These are phyloP conservation scores for Colletotrichum aenigma DNA, from an alignment of 2,329 filamentous ascomycete genomes.

Conservation along the genomic window DNA sequence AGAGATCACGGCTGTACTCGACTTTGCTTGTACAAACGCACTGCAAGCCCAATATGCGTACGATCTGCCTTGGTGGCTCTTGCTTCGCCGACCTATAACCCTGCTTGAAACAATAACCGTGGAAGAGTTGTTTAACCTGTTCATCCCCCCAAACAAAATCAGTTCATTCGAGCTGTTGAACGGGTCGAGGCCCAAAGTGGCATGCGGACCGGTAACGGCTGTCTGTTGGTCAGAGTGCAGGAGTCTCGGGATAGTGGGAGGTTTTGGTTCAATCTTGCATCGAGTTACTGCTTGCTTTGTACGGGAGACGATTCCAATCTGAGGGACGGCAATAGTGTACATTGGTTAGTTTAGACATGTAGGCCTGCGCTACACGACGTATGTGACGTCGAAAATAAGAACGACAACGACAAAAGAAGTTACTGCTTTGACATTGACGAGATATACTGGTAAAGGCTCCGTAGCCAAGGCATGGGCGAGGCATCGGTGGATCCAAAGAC, in stretches of 20 bases:
- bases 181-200: constrained; percentile 24
- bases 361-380: too few species aligned
- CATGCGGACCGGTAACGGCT: background rate
- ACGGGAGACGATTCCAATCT: too few species aligned
- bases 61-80: constrained; percentile 43
- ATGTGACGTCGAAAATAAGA: too few species aligned
- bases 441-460: constrained; percentile 34
- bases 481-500: background rate
- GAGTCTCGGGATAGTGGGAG: constrained; percentile 35
- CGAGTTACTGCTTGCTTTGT: constrained; percentile 38
- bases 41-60: constrained; percentile 42
- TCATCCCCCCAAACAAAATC: constrained; percentile 35
- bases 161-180: constrained; percentile 39
- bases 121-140: constrained; percentile 27
- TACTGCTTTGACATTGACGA: constrained; percentile 39
- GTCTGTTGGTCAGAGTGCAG: constrained; percentile 32
- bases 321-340: too few species aligned
- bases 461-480: constrained; percentile 3
- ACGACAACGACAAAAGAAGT: too few species aligned
- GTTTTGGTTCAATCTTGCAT: constrained; percentile 43
- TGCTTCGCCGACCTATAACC: constrained; percentile 27
- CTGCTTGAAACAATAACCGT: constrained; percentile 25
- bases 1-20: constrained; percentile 39
- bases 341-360: too few species aligned
- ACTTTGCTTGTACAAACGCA: constrained; percentile 45